Base-by-base conservation (phyloP, 371 early-diverging fungal genomes). In the Blastocladiella emersonii region DNA sequence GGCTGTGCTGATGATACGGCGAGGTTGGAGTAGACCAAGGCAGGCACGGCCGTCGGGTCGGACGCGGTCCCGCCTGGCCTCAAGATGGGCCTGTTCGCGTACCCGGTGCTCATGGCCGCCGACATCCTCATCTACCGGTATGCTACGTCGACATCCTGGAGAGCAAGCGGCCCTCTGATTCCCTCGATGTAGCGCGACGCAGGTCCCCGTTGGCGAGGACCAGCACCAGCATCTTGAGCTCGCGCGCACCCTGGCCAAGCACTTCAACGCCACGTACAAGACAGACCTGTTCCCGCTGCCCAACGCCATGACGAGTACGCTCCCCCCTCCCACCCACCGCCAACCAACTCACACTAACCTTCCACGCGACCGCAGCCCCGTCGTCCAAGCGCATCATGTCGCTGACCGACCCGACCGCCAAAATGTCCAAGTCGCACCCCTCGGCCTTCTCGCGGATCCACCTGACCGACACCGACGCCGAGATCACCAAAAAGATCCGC, bases 141-240 rank as follows among this genome's bases (percentile, higher is more conserved):
- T 10, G 66, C 49, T n/a, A n/a, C n/a, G n/a, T n/a, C n/a, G n/a
- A n/a, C n/a, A n/a, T n/a, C n/a, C n/a, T n/a, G n/a, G n/a, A n/a
- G n/a, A n/a, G n/a, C n/a, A n/a, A n/a, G n/a, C n/a, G n/a, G n/a
- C n/a, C n/a, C n/a, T n/a, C n/a, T n/a, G n/a, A n/a, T n/a, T n/a
- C n/a, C n/a, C n/a, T n/a, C n/a, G 3, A 10, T 7, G 1, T 61
- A 86, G 87, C 37, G 88, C 92, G 0, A 87, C 88, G 5, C 84
- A 91, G 66, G 88, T 96, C 0, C 96, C 96, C 15, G 90, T 96
- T 1, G 96, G 96, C 34, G 91, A 90, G 51, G 96, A 96, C 70
- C 95, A 96, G 67, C 65, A 85, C 27, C 95, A 95, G 71, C 96
- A 96, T 68, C 68, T 96, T 35, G 91, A 95, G 68, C 71, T 96